Percentiles rank a stretch among this genome's conserved stretches.
Evolutionary conservation across 169 alveolate species (phyloP).

Genomic region (Neospora caninum): DNA sequence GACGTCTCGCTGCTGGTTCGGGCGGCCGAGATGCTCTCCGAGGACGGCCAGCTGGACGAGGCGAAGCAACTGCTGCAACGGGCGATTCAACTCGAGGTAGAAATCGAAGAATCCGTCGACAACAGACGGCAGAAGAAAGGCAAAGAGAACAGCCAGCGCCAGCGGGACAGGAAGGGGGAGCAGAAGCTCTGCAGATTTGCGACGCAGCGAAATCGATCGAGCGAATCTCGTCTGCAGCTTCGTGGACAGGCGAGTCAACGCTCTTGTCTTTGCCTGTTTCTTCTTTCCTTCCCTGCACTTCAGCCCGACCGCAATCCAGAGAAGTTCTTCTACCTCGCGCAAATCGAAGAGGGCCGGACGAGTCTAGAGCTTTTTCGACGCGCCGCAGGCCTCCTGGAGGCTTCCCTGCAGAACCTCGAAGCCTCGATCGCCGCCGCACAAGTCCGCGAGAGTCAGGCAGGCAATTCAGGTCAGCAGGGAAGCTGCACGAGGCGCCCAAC

Average conservation of each 20-base stretch:
- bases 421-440: not conserved
- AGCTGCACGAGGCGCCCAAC: too few relatives aligned
- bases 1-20: constrained; percentile 16
- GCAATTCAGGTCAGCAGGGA: not conserved
- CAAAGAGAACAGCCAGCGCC: not conserved
- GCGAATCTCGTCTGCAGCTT: too few relatives aligned
- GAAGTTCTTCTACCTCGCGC: constrained; percentile 51
- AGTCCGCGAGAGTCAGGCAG: not conserved
- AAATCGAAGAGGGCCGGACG: constrained; percentile 51
- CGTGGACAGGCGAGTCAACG: too few relatives aligned
- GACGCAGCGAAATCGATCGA: too few relatives aligned
- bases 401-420: not conserved
- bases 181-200: too few relatives aligned
- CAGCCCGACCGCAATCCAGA: not conserved
- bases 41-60: not conserved
- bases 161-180: not conserved
- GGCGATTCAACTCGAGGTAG: not conserved
- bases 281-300: not conserved
- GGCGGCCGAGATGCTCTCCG: not conserved
- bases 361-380: constrained; percentile 33
- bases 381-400: constrained; percentile 16
- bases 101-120: not conserved
- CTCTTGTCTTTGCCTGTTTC: too few relatives aligned
- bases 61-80: constrained; percentile 14
- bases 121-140: not conserved